A percentile compares a stretch with the other conserved stretches of the same genome.
These are phyloP conservation scores for Prunus yedoensis DNA, from an alignment of 331 rosid genomes.

Conservation along the genomic window DNA sequence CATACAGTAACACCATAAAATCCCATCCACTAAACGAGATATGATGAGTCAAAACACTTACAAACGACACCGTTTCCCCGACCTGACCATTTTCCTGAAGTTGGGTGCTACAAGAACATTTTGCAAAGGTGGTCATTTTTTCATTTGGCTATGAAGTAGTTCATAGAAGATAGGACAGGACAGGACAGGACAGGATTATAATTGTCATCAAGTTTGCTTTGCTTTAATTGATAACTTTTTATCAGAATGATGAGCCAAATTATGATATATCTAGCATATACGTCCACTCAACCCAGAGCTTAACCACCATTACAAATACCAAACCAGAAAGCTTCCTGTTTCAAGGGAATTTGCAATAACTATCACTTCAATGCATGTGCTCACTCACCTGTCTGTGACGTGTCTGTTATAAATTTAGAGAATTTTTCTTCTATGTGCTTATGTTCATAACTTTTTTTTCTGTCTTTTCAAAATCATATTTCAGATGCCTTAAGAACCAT, in stretches of 20 bases:
- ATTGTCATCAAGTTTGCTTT: slow-evolving; percentile 3
- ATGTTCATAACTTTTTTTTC: not conserved
- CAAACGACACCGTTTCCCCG: no score
- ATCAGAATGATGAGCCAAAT: not conserved
- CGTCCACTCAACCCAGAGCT: no score
- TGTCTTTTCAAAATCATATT: slow-evolving; percentile 25
- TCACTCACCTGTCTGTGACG: not conserved
- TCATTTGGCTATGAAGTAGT: not conserved
- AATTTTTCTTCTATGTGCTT: not conserved
- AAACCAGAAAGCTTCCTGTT: not conserved
- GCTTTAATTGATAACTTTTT: not conserved
- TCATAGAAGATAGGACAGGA: not conserved
- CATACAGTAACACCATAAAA: no score
- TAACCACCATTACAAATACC: not conserved
- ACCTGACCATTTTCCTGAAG: no score
- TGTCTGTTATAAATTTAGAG: not conserved
- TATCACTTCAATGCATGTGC: not conserved
- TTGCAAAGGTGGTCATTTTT: no score
- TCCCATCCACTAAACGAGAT: no score
- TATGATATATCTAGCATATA: not conserved
- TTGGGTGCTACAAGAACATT: no score
- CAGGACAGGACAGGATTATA: not conserved
- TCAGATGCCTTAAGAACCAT: slow-evolving; percentile 91
- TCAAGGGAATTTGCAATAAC: not conserved
- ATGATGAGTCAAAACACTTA: no score